Evolutionary conservation across 2,329 filamentous ascomycete species (phyloP).

Genomic region (Colletotrichum magnum): DNA sequence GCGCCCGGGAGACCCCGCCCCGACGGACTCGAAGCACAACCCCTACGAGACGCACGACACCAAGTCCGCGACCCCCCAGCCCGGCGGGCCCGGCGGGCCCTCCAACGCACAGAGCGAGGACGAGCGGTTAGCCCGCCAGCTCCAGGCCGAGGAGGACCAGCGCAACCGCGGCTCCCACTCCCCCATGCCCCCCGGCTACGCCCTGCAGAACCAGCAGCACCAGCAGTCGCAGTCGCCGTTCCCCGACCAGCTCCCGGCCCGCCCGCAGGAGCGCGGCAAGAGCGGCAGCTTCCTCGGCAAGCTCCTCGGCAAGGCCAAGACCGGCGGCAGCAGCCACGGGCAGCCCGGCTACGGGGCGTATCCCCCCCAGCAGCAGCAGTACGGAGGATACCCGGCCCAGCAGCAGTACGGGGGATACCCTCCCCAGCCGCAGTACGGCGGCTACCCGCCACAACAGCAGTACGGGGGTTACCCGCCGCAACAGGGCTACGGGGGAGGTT

Average conservation of each 20-base stretch:
- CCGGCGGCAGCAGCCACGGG: conserved; percentile 48
- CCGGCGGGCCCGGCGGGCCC: conserved; percentile 51
- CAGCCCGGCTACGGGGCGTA: conserved; percentile 50
- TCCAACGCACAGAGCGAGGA: conserved; percentile 70
- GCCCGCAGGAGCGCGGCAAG: conserved; percentile 51
- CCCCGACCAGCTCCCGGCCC: conserved; percentile 60
- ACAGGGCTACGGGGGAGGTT: conserved; percentile 47
- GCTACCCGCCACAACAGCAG: conserved; percentile 50
- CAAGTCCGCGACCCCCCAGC: conserved; percentile 44
- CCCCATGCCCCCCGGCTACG: conserved; percentile 47
- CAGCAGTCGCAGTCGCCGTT: conserved; percentile 49
- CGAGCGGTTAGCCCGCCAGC: conserved; percentile 78
- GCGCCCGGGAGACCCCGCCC: conserved; percentile 57
- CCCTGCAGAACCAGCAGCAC: conserved; percentile 39
- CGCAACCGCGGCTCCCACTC: conserved; percentile 52
- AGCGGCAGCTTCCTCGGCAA: conserved; percentile 65
- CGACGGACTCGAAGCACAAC: conserved; percentile 75
- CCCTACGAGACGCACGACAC: conserved; percentile 47
- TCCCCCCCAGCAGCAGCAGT: conserved; percentile 47
- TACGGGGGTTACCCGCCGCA: conserved; percentile 52
- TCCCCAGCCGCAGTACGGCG: conserved; percentile 52
- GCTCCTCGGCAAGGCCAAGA: conserved; percentile 64
- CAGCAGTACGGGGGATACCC: conserved; percentile 50
- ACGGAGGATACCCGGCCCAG: conserved; percentile 50
- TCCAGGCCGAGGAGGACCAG: conserved; percentile 88